Percentiles rank a stretch among this genome's conserved stretches.
Evolutionary conservation across 2,329 filamentous ascomycete species (phyloP).

Genomic region (Talaromyces marneffei): DNA sequence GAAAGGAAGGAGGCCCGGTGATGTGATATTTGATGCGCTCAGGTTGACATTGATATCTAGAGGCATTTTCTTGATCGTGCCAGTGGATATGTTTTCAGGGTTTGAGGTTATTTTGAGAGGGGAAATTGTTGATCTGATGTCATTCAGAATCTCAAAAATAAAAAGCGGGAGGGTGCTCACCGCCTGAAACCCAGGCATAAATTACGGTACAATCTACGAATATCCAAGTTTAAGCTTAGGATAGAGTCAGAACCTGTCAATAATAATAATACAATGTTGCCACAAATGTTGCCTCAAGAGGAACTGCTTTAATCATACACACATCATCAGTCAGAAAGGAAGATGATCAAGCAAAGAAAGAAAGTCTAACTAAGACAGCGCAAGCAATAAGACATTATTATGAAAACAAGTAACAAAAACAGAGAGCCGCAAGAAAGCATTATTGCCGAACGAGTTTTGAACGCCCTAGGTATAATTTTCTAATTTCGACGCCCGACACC

Average conservation of each 20-base stretch:
- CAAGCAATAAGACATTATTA: background rate
- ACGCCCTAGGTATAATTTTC: constrained; percentile 10
- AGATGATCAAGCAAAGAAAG: background rate
- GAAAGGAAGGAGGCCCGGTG: constrained; percentile 30
- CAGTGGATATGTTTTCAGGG: background rate
- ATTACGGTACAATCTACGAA: background rate
- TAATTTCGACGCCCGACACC: constrained; percentile 7
- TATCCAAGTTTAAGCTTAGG: background rate
- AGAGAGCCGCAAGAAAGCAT: background rate
- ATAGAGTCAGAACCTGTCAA: background rate
- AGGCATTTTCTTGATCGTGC: background rate
- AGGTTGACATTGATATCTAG: background rate
- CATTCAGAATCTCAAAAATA: background rate
- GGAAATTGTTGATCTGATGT: constrained; percentile 1
- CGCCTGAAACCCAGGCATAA: background rate
- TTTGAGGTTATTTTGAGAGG: background rate
- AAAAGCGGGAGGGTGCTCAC: background rate
- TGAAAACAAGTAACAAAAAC: background rate
- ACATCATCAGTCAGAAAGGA: background rate
- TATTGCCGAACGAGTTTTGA: constrained; percentile 1
- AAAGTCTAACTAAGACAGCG: background rate
- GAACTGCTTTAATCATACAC: constrained; percentile 2
- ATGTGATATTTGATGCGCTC: background rate
- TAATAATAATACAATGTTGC: constrained; percentile 1
- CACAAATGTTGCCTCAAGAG: too few species aligned